Conservation (phyloP, 495 filamentous ascomycete genomes). For the Daldinia concentrica region DNA sequence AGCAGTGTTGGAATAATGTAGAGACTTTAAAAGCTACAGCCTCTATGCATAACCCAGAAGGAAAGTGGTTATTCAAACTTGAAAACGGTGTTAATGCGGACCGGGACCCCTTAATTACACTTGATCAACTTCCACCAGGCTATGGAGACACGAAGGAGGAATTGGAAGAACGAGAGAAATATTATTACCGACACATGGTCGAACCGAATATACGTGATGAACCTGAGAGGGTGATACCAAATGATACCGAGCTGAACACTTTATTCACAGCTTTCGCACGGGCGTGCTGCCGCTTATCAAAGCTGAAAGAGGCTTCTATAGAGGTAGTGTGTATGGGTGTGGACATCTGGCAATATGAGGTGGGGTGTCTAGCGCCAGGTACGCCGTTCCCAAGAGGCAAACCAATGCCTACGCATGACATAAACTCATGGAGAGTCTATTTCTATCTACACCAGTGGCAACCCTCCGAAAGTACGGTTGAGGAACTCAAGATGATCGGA, state of each 20-base stretch:
- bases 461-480: background rate
- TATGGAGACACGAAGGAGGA: background rate
- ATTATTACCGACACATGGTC: background rate
- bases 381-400: background rate
- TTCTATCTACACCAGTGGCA: background rate
- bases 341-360: background rate
- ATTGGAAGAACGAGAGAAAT: background rate
- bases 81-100: background rate
- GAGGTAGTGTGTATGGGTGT: background rate
- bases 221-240: background rate
- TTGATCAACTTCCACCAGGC: background rate
- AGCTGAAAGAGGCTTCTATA: background rate
- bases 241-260: background rate
- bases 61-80: background rate
- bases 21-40: background rate
- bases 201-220: background rate
- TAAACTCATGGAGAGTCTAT: background rate
- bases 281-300: background rate
- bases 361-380: background rate
- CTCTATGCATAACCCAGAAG: background rate
- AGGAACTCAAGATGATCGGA: background rate
- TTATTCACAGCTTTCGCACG: background rate
- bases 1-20: background rate
- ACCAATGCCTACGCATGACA: background rate
- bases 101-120: background rate